These are phyloP conservation scores for Ilex paraguariensis DNA, from an alignment of 305 asterid genomes.

Conservation along the genomic window DNA sequence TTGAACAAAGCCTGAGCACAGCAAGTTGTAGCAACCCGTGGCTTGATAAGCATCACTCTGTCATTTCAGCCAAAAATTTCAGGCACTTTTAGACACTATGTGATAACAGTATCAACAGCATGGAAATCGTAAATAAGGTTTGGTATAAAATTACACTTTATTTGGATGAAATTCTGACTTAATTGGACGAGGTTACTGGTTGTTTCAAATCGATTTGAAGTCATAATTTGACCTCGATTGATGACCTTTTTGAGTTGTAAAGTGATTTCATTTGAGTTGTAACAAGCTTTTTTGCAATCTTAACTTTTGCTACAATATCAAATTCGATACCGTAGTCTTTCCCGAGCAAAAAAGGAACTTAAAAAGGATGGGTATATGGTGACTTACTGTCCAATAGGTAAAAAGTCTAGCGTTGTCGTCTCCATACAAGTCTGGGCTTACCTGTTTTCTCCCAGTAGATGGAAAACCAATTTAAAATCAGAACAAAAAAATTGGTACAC, in stretches of 20 bases:
- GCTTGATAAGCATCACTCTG: slow-evolving; percentile 73
- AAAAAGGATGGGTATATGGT: background rate
- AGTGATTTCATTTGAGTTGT: too few species aligned
- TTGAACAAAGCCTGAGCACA: slow-evolving; percentile 61
- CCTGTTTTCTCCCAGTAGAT: slow-evolving; percentile 25
- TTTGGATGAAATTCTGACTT: too few species aligned
- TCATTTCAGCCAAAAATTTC: background rate
- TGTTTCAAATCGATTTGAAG: too few species aligned
- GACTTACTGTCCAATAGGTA: slow-evolving; percentile 61
- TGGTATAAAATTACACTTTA: background rate
- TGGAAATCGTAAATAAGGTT: background rate
- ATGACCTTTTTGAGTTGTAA: too few species aligned
- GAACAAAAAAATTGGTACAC: background rate
- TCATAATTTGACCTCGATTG: too few species aligned
- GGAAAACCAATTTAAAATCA: background rate
- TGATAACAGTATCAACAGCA: too few species aligned
- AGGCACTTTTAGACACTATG: too few species aligned
- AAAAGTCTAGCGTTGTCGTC: slow-evolving; percentile 64
- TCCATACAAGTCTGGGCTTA: slow-evolving; percentile 64
- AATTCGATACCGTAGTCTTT: too few species aligned
- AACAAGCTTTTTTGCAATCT: too few species aligned
- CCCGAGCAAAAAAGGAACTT: too few species aligned
- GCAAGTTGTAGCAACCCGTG: slow-evolving; percentile 63
- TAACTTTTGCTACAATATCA: too few species aligned
- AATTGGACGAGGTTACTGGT: too few species aligned